phyloP scores from a whole-genome alignment of 257 asterid species.

The Plantago ovata region DNA sequence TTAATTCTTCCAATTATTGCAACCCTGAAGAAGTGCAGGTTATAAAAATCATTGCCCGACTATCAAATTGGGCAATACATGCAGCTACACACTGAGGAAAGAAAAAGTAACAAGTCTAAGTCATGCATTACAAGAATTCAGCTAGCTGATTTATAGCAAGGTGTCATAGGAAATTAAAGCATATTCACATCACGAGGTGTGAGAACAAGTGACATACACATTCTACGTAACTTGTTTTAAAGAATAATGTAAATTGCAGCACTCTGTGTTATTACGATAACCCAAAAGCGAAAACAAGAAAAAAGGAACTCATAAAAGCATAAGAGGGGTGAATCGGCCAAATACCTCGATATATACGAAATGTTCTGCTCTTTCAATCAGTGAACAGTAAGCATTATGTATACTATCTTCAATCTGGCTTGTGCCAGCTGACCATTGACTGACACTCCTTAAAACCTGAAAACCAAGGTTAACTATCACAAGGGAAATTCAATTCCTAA shows the following conservation, averaged over 20 bases:
- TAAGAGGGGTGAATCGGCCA: slow-evolving; percentile 12
- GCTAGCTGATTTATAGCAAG: too few relatives aligned
- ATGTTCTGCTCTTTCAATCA: slow-evolving; percentile 90
- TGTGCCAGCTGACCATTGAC: slow-evolving; percentile 99
- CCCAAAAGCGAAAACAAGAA: too few relatives aligned
- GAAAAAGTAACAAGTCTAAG: too few relatives aligned
- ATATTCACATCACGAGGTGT: too few relatives aligned
- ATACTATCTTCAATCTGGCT: slow-evolving; percentile 93
- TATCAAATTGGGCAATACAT: neutral
- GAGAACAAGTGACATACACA: too few relatives aligned
- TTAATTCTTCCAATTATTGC: neutral
- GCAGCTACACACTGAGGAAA: too few relatives aligned
- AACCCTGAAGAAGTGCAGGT: neutral
- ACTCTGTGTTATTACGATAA: too few relatives aligned
- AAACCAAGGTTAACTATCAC: slow-evolving; percentile 21
- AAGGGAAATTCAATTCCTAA: slow-evolving; percentile 16
- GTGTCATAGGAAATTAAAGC: too few relatives aligned
- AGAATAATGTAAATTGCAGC: too few relatives aligned
- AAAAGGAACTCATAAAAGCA: too few relatives aligned
- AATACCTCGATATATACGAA: slow-evolving; percentile 86
- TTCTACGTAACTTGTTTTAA: too few relatives aligned
- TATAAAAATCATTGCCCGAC: neutral
- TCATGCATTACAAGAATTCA: too few relatives aligned
- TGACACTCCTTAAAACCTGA: slow-evolving; percentile 89
- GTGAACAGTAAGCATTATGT: slow-evolving; percentile 86